Conservation (phyloP, 2,329 filamentous ascomycete species). For the Berkeleyomyces rouxiae region DNA sequence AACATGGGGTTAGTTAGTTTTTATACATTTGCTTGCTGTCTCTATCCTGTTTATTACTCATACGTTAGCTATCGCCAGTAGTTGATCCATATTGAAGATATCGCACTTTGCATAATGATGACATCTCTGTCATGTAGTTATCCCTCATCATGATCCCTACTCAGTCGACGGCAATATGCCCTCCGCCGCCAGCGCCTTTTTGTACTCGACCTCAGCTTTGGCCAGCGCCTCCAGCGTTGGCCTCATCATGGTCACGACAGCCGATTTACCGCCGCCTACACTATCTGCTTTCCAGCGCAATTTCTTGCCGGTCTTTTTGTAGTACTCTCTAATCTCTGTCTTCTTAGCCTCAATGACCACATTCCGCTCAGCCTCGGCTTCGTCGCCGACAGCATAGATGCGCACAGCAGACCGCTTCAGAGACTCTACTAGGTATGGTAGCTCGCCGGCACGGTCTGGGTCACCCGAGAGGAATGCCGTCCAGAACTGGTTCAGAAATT, state of each 20-base stretch:
- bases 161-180: constrained; percentile 33
- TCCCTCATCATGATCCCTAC: constrained; percentile 14
- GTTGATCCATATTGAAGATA: too few species aligned
- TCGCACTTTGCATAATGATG: not conserved
- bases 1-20: too few species aligned
- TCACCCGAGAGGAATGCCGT: constrained; percentile 79
- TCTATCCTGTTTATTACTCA: too few species aligned
- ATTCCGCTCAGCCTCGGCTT: constrained; percentile 60
- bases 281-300: constrained; percentile 49
- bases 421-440: constrained; percentile 68
- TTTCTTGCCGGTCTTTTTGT: constrained; percentile 57
- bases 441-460: constrained; percentile 59
- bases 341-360: constrained; percentile 50
- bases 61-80: too few species aligned
- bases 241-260: constrained; percentile 59
- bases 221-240: constrained; percentile 56
- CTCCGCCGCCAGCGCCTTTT: constrained; percentile 51
- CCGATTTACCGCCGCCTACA: constrained; percentile 58
- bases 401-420: constrained; percentile 60
- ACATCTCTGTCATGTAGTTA: not conserved
- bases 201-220: constrained; percentile 54
- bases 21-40: too few species aligned
- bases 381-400: constrained; percentile 62
- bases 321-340: constrained; percentile 52
- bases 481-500: constrained; percentile 98